phyloP scores from a whole-genome alignment of 2,329 filamentous ascomycete genomes.

The Triangularia setosa region DNA sequence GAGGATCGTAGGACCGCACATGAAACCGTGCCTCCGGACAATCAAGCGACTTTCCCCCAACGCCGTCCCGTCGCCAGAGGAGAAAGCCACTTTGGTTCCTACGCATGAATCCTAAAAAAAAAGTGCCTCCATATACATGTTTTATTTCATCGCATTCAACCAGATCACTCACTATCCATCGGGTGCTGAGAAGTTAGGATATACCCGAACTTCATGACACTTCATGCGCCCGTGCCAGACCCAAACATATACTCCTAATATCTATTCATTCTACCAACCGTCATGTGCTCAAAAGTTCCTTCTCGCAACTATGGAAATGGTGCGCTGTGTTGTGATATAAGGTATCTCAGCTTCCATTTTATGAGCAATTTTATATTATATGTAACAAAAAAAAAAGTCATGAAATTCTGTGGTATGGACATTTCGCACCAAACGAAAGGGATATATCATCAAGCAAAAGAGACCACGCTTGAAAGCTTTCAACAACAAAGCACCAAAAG shows the following conservation, averaged over 20 bases:
- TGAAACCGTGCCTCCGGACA: not conserved
- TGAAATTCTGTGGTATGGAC: not conserved
- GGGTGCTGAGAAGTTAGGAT: not conserved
- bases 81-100: not conserved
- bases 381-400: not conserved
- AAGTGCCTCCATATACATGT: too few relatives aligned
- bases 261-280: not conserved
- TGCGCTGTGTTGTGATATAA: too few relatives aligned
- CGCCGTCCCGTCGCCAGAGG: not conserved
- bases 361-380: not conserved
- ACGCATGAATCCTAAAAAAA: not conserved
- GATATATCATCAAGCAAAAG: not conserved
- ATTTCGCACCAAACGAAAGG: not conserved
- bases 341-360: too few relatives aligned
- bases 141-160: too few relatives aligned
- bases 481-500: not conserved
- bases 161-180: not conserved
- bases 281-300: not conserved
- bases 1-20: not conserved
- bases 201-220: not conserved
- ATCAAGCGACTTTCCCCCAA: not conserved
- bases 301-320: too few relatives aligned
- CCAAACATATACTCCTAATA: not conserved
- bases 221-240: not conserved
- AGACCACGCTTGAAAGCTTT: not conserved